Base-by-base conservation (phyloP, 106 monocot species). In the Phalaenopsis equestris region DNA sequence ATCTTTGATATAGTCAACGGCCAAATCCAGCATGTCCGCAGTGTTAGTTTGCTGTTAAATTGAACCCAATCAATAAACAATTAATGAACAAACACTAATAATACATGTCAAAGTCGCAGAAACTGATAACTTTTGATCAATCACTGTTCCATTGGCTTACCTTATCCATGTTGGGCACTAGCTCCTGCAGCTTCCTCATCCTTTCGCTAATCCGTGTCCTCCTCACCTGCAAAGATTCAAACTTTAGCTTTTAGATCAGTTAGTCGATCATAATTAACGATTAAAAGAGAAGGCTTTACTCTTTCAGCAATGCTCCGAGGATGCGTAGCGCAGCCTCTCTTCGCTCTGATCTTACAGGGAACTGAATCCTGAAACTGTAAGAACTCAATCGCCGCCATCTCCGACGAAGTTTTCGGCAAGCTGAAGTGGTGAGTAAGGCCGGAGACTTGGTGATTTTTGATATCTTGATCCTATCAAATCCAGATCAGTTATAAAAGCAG, bases 101-200 rank as follows among this genome's bases (percentile, higher is more conserved):
- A 1, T 16, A 18, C 18, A 58, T 6, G 2, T 82, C 16, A 65
- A 82, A 75, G 15, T 52, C 57, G 14, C 17, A 58, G 41, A 23
- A 18, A 23, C 15, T 65, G 8, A 24, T 21, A 23, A 30, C 21
- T 70, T 11, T 39, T 55, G 52, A 23, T 70, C 2, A 73, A 55
- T 73, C 65, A 45, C 15, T 56, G 30, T 61, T 38, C n/a, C 42
- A 46, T 61, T 38, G 14, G n/a, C 23, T 72, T 91, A 99, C 98
- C 98, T 99, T 99, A 74, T 99, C 98, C 98, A 99, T 99, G 84
- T 94, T 99, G 14, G 98, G 98, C 6, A 99, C 98, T 8, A 99
- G 88, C 78, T 94, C 98, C 80, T 99, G 98, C 21, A 99, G 84
- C 82, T 94, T 99, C 84, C 94, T 86, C 89, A 99, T 99, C 74